phyloP scores from a whole-genome alignment of 768 basidiomycete genomes.

The Tylopilus subfusipes region DNA sequence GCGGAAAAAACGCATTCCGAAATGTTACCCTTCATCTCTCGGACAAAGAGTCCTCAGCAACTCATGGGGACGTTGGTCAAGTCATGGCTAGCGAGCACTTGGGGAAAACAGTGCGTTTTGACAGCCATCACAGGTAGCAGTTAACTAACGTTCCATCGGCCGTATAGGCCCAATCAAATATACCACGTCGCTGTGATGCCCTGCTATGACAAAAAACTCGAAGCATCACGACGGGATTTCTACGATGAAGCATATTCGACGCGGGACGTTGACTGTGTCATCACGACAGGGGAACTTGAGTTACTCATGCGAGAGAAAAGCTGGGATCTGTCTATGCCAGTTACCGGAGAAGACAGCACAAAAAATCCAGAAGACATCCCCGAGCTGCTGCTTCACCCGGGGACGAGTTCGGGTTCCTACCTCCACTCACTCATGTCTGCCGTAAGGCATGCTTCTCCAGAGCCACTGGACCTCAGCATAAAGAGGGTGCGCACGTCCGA shows the following conservation, averaged over 20 bases:
- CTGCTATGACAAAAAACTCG: slow-evolving; percentile 99
- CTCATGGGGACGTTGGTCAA: slow-evolving; percentile 94
- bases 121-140: neutral
- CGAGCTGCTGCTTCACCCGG: slow-evolving; percentile 72
- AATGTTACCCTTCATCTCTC: slow-evolving; percentile 86
- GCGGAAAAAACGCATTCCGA: slow-evolving; percentile 96
- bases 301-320: slow-evolving; percentile 76
- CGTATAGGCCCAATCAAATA: slow-evolving; percentile 70
- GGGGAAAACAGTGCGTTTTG: slow-evolving; percentile 62
- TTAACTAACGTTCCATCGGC: slow-evolving; percentile 2
- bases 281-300: slow-evolving; percentile 94
- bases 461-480: slow-evolving; percentile 47
- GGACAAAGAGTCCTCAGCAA: slow-evolving; percentile 90
- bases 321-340: slow-evolving; percentile 67
- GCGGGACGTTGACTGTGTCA: slow-evolving; percentile 93
- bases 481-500: slow-evolving; percentile 68
- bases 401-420: slow-evolving; percentile 91
- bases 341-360: slow-evolving; percentile 46
- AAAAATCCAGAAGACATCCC: slow-evolving; percentile 43
- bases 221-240: slow-evolving; percentile 94
- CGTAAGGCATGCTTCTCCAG: slow-evolving; percentile 40
- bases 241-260: slow-evolving; percentile 78
- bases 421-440: slow-evolving; percentile 72
- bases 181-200: slow-evolving; percentile 99
- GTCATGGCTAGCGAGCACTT: slow-evolving; percentile 69